A percentile compares a stretch with the other conserved stretches of the same genome.
Evolutionary conservation across 2,329 filamentous ascomycete genomes (phyloP).

Genomic region (Chaetomiaceae sp.): DNA sequence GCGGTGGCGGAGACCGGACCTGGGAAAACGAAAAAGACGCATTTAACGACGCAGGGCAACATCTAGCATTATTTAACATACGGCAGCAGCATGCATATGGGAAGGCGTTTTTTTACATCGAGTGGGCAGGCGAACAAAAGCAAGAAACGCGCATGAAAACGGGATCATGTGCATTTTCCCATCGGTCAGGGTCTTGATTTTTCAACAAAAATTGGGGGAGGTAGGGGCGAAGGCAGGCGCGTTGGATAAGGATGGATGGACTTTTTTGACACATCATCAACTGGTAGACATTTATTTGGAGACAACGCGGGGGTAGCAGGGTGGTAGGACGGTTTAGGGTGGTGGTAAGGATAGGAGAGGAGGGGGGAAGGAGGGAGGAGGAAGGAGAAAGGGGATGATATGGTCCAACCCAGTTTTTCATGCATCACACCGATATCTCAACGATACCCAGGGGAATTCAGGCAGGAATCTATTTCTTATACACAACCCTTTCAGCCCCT

Average conservation of each 20-base stretch:
- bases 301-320: neutral
- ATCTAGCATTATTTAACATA: slow-evolving; percentile 20
- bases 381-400: no score
- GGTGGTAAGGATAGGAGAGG: neutral
- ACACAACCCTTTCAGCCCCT: no score
- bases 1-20: slow-evolving; percentile 8
- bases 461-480: slow-evolving; percentile 3
- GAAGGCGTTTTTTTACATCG: slow-evolving; percentile 13
- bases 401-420: slow-evolving; percentile 21
- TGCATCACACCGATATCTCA: slow-evolving; percentile 31
- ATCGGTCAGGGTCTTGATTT: slow-evolving; percentile 22
- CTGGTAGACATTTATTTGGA: slow-evolving; percentile 12
- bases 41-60: slow-evolving; percentile 15
- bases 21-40: slow-evolving; percentile 7
- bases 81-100: slow-evolving; percentile 16
- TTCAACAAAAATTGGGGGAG: slow-evolving; percentile 28
- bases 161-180: slow-evolving; percentile 5
- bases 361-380: slow-evolving; percentile 3
- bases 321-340: no score
- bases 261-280: slow-evolving; percentile 12
- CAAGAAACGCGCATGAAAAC: slow-evolving; percentile 6
- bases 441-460: slow-evolving; percentile 33
- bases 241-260: slow-evolving; percentile 15
- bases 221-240: slow-evolving; percentile 7
- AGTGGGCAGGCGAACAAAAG: slow-evolving; percentile 11